Evolutionary conservation across 2,329 filamentous ascomycete species (phyloP).

Genomic region (Fusarium nurragi): DNA sequence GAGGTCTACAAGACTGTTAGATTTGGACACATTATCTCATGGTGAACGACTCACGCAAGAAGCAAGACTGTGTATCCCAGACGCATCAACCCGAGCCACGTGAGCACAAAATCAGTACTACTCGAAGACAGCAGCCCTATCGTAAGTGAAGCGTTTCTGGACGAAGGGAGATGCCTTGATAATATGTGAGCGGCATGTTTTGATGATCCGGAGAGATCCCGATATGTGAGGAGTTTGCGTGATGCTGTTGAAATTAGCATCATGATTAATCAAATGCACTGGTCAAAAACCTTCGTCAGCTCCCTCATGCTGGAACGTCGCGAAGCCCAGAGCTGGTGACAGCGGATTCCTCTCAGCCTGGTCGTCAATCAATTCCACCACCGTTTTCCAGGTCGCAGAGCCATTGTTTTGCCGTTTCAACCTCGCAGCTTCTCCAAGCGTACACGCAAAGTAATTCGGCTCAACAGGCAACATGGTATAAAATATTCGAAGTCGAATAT

Average conservation of each 20-base stretch:
- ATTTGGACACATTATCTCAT: accelerated
- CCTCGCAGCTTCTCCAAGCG: conserved; percentile 62
- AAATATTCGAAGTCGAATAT: accelerated
- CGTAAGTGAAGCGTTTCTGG: accelerated
- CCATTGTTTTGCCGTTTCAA: conserved; percentile 43
- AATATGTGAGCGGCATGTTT: conserved; percentile 47
- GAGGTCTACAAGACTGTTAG: conserved; percentile 51
- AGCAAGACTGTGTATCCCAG: conserved; percentile 65
- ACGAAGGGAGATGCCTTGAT: neutral
- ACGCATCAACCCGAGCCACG: conserved; percentile 68
- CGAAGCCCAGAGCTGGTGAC: conserved; percentile 61
- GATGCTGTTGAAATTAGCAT: neutral
- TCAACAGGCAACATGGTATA: conserved; percentile 5
- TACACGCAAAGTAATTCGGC: conserved; percentile 68
- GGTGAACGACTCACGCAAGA: conserved; percentile 56
- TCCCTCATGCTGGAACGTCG: conserved; percentile 37
- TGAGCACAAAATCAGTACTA: conserved; percentile 65
- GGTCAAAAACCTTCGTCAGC: neutral
- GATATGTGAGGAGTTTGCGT: conserved; percentile 43
- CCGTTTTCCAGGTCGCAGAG: conserved; percentile 52
- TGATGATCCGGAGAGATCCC: conserved; percentile 46
- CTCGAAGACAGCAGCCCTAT: conserved; percentile 65
- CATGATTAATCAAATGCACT: accelerated
- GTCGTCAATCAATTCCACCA: conserved; percentile 60
- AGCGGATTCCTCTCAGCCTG: conserved; percentile 54